Evolutionary conservation across 768 basidiomycete genomes (phyloP).

Genomic region (Boletus speciosus): DNA sequence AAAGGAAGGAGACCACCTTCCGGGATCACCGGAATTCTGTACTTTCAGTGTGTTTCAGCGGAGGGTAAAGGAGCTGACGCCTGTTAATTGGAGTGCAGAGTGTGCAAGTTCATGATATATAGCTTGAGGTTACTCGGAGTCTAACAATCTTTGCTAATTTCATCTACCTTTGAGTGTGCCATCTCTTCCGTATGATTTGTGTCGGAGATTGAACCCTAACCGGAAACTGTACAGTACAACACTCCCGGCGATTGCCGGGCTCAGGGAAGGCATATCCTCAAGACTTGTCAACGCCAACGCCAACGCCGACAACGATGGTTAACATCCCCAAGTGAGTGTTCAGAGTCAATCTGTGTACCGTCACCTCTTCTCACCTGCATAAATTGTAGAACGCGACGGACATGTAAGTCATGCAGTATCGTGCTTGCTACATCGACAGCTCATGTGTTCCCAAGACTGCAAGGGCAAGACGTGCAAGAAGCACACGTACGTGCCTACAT

Average conservation of each 20-base stretch:
- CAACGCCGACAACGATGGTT: constrained; percentile 61
- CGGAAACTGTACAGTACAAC: constrained; percentile 24
- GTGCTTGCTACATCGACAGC: neutral
- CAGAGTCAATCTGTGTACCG: neutral
- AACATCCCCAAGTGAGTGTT: constrained; percentile 87
- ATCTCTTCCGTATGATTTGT: neutral
- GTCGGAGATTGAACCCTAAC: constrained; percentile 23
- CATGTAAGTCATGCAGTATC: constrained; percentile 59
- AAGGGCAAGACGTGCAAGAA: constrained; percentile 96
- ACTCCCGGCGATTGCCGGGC: constrained; percentile 25
- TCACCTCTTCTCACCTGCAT: constrained; percentile 13
- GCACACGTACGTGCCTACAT: constrained; percentile 71
- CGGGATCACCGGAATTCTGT: constrained; percentile 72
- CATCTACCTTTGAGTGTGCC: too few relatives aligned
- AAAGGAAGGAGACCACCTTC: constrained; percentile 60
- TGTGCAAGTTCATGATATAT: constrained; percentile 35
- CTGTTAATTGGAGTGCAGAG: constrained; percentile 62
- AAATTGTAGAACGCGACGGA: constrained; percentile 78
- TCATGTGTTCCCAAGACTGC: constrained; percentile 58
- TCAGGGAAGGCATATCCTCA: constrained; percentile 10
- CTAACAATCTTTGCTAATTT: too few relatives aligned
- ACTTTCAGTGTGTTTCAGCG: constrained; percentile 60
- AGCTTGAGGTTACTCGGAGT: neutral
- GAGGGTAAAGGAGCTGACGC: constrained; percentile 62
- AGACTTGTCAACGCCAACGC: constrained; percentile 13